These are phyloP conservation scores for Backusella tuberculispora DNA, from an alignment of 192 early-diverging fungal genomes.

Conservation along the genomic window DNA sequence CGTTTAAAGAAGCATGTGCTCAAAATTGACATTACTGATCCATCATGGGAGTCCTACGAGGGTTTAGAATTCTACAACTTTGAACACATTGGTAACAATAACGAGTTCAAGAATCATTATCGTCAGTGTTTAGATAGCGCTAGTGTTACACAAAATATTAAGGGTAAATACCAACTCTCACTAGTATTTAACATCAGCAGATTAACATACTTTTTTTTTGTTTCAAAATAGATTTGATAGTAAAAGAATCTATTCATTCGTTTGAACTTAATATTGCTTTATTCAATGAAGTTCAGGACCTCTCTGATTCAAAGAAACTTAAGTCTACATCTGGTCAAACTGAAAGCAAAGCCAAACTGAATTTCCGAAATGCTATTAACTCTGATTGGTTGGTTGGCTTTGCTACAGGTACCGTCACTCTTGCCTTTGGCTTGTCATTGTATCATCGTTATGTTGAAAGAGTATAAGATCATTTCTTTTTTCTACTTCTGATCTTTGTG, in stretches of 20 bases:
- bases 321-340: background rate
- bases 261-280: conserved; percentile 39
- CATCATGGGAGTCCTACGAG: conserved; percentile 37
- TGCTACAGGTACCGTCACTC: conserved; percentile 15
- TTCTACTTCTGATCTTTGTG: background rate
- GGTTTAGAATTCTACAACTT: conserved; percentile 58
- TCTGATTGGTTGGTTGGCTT: conserved; percentile 17
- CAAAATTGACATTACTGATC: conserved; percentile 42
- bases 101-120: conserved; percentile 52
- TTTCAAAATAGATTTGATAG: conserved; percentile 28
- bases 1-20: conserved; percentile 52
- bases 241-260: conserved; percentile 29
- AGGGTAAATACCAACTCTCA: conserved; percentile 2
- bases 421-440: conserved; percentile 19
- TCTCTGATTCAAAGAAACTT: conserved; percentile 28
- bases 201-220: background rate
- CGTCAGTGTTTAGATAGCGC: conserved; percentile 48
- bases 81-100: conserved; percentile 44
- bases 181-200: background rate
- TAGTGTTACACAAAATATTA: conserved; percentile 41
- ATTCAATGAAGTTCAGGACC: conserved; percentile 33
- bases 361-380: background rate
- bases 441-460: conserved; percentile 17
- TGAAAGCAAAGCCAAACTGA: background rate
- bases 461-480: background rate